Conservation (phyloP, 768 basidiomycete species). For the Auriscalpium vulgare region DNA sequence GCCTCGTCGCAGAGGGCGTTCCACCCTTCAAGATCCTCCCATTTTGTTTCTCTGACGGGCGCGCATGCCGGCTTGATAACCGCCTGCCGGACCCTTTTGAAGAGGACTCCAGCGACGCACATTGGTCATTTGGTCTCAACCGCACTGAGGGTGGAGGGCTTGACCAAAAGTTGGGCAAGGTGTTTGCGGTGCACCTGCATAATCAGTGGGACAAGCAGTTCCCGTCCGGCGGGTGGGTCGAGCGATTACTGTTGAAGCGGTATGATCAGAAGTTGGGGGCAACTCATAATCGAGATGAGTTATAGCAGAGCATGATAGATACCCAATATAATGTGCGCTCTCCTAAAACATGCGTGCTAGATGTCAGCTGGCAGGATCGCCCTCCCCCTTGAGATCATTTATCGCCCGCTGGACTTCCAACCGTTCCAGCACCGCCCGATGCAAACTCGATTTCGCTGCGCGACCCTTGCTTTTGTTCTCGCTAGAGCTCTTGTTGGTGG, state of each 20-base stretch:
- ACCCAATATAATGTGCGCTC: not conserved
- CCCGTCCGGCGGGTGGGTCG: conserved; percentile 81
- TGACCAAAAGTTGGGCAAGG: conserved; percentile 52
- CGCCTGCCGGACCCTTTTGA: conserved; percentile 88
- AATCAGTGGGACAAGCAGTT: conserved; percentile 94
- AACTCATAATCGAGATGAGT: no score
- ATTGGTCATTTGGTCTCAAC: conserved; percentile 63
- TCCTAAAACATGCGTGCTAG: not conserved
- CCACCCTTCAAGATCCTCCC: conserved; percentile 90
- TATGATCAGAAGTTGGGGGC: conserved; percentile 38
- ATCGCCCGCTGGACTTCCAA: conserved; percentile 69
- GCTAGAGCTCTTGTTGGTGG: conserved; percentile 5
- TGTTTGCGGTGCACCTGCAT: conserved; percentile 89
- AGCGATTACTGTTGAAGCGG: conserved; percentile 60
- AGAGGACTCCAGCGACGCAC: conserved; percentile 29
- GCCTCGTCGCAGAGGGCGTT: conserved; percentile 64
- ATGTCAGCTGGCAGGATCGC: not conserved
- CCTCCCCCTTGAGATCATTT: conserved; percentile 32
- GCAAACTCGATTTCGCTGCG: conserved; percentile 45
- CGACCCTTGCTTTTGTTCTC: conserved; percentile 20
- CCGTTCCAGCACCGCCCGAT: conserved; percentile 66
- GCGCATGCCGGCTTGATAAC: conserved; percentile 88
- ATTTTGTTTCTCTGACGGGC: conserved; percentile 90
- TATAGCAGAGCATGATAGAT: not conserved
- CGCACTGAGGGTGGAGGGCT: conserved; percentile 54